Conservation (phyloP, 2,329 filamentous ascomycete species). For the Penicillium glabrum region DNA sequence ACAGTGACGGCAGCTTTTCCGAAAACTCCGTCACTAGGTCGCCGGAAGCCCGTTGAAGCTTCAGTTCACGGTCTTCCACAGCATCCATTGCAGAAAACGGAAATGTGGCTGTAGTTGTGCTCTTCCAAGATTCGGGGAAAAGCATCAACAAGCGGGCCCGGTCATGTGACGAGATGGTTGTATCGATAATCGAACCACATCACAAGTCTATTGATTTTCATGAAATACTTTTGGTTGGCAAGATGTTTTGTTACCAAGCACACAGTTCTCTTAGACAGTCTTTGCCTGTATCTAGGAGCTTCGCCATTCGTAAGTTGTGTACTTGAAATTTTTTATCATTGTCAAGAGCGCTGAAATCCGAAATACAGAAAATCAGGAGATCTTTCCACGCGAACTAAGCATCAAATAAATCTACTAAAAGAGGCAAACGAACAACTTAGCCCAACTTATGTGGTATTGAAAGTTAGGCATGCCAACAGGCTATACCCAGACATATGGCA, state of each 20-base stretch:
- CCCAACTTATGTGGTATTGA: background rate
- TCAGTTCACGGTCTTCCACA: slow-evolving; percentile 45
- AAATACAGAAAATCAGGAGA: no score
- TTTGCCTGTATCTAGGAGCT: no score
- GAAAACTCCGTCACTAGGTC: slow-evolving; percentile 45
- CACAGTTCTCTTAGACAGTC: no score
- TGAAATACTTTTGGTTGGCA: no score
- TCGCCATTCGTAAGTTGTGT: no score
- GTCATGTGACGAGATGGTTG: slow-evolving; percentile 18
- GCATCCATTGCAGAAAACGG: slow-evolving; percentile 41
- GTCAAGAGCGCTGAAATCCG: no score
- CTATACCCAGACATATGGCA: background rate
- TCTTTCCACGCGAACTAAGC: no score
- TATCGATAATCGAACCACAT: background rate
- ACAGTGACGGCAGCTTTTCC: slow-evolving; percentile 41
- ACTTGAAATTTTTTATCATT: no score
- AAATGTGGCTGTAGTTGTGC: slow-evolving; percentile 2
- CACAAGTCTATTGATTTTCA: background rate
- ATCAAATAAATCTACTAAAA: background rate
- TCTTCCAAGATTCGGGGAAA: slow-evolving; percentile 15
- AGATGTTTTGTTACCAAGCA: no score
- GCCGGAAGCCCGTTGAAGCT: slow-evolving; percentile 47
- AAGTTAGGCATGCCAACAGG: background rate
- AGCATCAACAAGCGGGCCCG: slow-evolving; percentile 24
- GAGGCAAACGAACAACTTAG: background rate